Conservation (phyloP, 345 rosid genomes). For the Kandelia obovata region DNA sequence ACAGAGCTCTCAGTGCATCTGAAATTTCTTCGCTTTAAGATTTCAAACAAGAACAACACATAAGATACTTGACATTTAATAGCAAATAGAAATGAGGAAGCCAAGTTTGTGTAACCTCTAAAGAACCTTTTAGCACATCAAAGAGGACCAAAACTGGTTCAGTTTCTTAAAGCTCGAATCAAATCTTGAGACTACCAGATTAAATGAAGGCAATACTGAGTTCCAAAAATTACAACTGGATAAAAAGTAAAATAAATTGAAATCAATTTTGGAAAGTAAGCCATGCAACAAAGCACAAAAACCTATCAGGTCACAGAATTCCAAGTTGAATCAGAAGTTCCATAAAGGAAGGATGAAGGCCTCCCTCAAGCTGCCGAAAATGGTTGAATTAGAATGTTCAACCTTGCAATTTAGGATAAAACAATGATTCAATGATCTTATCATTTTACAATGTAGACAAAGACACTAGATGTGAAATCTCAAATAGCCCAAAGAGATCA, state of each 20-base stretch:
- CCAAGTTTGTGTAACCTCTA: constrained; percentile 1
- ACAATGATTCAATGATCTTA: background rate
- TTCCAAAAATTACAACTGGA: background rate
- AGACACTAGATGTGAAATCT: too few relatives aligned
- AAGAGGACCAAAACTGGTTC: background rate
- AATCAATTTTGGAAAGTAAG: background rate
- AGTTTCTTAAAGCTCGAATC: background rate
- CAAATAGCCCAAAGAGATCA: too few relatives aligned
- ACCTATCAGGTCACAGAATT: too few relatives aligned
- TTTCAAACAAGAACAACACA: constrained; percentile 27
- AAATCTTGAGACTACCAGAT: background rate
- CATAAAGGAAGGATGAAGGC: background rate
- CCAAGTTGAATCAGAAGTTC: background rate
- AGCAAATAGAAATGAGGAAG: constrained; percentile 15
- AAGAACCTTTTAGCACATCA: background rate
- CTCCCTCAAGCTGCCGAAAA: background rate
- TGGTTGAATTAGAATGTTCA: background rate
- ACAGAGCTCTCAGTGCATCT: constrained; percentile 82
- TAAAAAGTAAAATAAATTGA: background rate
- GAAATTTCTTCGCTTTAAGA: constrained; percentile 84
- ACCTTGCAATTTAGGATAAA: background rate
- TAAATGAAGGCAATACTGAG: background rate
- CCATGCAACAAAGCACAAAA: background rate
- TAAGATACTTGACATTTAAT: constrained; percentile 25
- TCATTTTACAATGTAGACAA: too few relatives aligned